Percentiles rank a stretch among this genome's conserved stretches.
Evolutionary conservation across 371 early-diverging fungal species (phyloP).

Genomic region (Apophysomyces sp.): DNA sequence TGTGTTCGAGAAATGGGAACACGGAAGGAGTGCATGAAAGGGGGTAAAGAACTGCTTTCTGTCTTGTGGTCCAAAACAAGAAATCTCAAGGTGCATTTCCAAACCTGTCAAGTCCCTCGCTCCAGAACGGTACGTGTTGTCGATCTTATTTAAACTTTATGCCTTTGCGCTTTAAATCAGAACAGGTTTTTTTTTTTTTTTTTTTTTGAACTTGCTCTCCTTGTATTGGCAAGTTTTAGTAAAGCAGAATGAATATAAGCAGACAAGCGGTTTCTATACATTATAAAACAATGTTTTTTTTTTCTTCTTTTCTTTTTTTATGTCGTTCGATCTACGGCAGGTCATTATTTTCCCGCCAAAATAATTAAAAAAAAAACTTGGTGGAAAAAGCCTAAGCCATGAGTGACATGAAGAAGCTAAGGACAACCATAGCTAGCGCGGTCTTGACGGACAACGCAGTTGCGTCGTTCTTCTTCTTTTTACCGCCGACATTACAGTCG

Average conservation of each 20-base stretch:
- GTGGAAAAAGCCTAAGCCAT: neutral
- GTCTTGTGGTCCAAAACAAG: neutral
- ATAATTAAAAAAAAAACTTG: neutral
- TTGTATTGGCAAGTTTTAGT: neutral
- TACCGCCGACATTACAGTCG: conserved; percentile 27
- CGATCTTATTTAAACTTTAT: neutral
- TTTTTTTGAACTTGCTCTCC: too few species aligned
- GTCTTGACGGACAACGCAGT: neutral
- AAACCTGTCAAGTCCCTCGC: neutral
- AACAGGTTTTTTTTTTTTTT: neutral
- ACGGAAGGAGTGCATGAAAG: neutral
- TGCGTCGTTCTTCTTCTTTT: conserved; percentile 15
- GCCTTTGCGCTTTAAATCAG: neutral
- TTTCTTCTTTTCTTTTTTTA: neutral
- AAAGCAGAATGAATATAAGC: neutral
- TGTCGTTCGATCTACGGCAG: neutral
- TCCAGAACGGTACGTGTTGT: too few species aligned
- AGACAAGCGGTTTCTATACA: neutral
- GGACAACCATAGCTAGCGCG: neutral
- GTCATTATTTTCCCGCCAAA: neutral
- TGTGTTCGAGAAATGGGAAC: neutral
- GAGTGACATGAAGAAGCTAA: neutral
- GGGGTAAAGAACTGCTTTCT: neutral
- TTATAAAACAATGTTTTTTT: neutral
- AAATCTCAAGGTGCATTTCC: neutral